Evolutionary conservation across 306 rosid genomes (phyloP).

Genomic region (Vicia sativa): DNA sequence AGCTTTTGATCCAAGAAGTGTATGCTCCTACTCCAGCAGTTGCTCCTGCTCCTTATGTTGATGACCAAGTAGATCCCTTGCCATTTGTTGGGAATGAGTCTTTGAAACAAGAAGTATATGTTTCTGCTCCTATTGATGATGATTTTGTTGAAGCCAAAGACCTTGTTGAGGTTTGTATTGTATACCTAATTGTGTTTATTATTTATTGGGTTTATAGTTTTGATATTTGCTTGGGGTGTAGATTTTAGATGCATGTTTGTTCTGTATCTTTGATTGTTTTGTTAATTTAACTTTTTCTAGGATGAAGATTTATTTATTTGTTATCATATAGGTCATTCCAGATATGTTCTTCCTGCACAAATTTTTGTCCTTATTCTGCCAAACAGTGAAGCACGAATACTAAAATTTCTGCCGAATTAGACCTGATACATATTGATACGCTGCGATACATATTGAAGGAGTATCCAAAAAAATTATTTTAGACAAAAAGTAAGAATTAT

Average conservation of each 20-base stretch:
- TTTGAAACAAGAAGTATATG: slow-evolving; percentile 15
- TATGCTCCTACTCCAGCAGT: background rate
- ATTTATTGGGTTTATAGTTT: background rate
- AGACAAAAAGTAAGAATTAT: too few relatives aligned
- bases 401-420: too few relatives aligned
- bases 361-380: background rate
- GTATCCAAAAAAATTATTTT: too few relatives aligned
- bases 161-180: slow-evolving; percentile 52
- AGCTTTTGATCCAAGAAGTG: background rate
- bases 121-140: background rate
- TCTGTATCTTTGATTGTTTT: background rate
- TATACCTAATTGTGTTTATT: background rate
- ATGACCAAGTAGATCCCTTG: too few relatives aligned
- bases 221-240: background rate
- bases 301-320: background rate
- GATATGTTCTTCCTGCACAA: background rate
- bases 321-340: background rate
- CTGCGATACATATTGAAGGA: too few relatives aligned
- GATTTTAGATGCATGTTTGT: background rate
- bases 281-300: background rate
- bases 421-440: too few relatives aligned
- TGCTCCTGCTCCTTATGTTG: too few relatives aligned
- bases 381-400: too few relatives aligned
- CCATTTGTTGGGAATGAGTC: slow-evolving; percentile 24
- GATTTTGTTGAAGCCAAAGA: slow-evolving; percentile 47